phyloP scores from a whole-genome alignment of 139 green algal genomes.

The Chlorella sp. region DNA sequence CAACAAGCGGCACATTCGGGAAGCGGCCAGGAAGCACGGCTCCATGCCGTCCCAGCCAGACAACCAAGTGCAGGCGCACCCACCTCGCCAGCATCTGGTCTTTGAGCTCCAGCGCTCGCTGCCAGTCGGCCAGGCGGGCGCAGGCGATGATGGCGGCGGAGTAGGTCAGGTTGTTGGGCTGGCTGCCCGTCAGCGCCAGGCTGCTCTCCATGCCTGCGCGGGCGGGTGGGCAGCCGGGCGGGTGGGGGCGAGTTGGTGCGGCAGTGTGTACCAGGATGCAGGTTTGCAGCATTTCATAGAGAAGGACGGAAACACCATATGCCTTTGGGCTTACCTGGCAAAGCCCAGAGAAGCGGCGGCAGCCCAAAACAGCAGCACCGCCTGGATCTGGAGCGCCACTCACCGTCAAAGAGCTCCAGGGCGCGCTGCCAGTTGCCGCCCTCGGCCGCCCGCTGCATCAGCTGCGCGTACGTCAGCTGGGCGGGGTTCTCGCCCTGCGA shows the following conservation, averaged over 20 bases:
- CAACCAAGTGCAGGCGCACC: too few relatives aligned
- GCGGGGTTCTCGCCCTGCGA: conserved; percentile 23
- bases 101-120: conserved; percentile 24
- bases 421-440: conserved; percentile 27
- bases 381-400: too few relatives aligned
- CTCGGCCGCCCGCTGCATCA: not conserved
- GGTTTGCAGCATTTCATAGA: too few relatives aligned
- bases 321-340: too few relatives aligned
- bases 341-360: too few relatives aligned
- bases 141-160: conserved; percentile 32
- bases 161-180: conserved; percentile 29
- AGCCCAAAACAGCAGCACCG: too few relatives aligned
- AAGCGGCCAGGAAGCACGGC: too few relatives aligned
- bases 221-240: not conserved
- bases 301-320: too few relatives aligned
- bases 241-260: too few relatives aligned
- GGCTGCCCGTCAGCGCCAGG: not conserved
- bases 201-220: conserved; percentile 29
- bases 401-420: conserved; percentile 28
- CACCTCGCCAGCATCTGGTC: conserved; percentile 20
- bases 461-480: conserved; percentile 8
- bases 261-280: not conserved
- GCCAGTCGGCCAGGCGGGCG: conserved; percentile 24
- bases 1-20: too few relatives aligned
- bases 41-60: too few relatives aligned